A percentile compares a stretch with the other conserved stretches of the same genome.
phyloP scores from a whole-genome alignment of 345 rosid species.

The Populus simonii region DNA sequence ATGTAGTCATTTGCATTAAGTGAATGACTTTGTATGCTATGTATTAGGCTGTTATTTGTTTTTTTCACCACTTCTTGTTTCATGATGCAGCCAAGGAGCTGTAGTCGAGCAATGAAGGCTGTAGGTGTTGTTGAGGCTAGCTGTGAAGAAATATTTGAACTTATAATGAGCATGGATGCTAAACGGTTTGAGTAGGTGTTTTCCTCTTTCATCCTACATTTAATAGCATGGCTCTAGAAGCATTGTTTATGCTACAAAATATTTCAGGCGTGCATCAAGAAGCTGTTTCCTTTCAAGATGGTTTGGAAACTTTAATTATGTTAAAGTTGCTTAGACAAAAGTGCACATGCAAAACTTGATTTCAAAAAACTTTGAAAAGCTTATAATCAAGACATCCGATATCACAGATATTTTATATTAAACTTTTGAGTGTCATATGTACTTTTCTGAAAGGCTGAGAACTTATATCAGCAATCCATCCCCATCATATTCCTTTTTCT shows the following conservation, averaged over 20 bases:
- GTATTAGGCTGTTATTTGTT: conserved; percentile 18
- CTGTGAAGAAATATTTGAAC: conserved; percentile 97
- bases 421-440: background rate
- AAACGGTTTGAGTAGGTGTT: conserved; percentile 95
- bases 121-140: conserved; percentile 97
- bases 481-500: background rate
- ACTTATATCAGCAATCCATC: background rate
- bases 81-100: conserved; percentile 90
- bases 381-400: background rate
- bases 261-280: background rate
- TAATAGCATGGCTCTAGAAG: background rate
- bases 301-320: background rate
- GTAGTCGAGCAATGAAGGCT: conserved; percentile 99
- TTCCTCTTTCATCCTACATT: conserved; percentile 16
- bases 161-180: conserved; percentile 99
- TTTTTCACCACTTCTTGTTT: conserved; percentile 24
- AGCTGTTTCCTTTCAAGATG: background rate
- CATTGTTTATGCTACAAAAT: background rate
- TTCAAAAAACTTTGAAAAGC: background rate
- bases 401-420: background rate
- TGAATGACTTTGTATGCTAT: conserved; percentile 13
- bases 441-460: background rate
- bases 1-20: conserved; percentile 21
- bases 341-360: background rate
- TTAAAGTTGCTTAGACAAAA: background rate